Evolutionary conservation across 2,329 filamentous ascomycete genomes (phyloP), one percentile per base, ranked within the genome.

Genomic region (Trichophyton benhamiae): DNA sequence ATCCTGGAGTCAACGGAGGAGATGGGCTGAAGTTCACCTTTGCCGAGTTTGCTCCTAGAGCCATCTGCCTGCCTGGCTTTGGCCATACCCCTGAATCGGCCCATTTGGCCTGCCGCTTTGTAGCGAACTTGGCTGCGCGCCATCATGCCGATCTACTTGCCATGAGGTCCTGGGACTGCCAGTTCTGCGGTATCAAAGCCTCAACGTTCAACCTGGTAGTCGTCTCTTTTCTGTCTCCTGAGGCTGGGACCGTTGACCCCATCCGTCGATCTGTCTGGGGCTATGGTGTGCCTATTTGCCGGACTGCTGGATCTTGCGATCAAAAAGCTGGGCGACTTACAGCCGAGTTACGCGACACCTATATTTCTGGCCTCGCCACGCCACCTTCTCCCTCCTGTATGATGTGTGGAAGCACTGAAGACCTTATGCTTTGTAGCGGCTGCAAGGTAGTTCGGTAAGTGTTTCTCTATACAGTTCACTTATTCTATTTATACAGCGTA

Each of bases 211-310:
- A 55, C 46, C 25, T 53, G 41, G 44, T 52, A 13, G 44, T 46
- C 11, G 42, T 53, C 30, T 55, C 59, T 3, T 60, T 60, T 15
- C 30, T 60, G 7, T 33, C 44, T 22, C 59, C 59, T 41, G 48
- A 52, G 13, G 25, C 53, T 13, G 48, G 48, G 8, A 52, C 59
- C 8, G 25, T 25, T 13, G 27, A 46, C 6, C 44, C 44, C 15
- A 46, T 55, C 44, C 59, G 48, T 22, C 44, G 44, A 11, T 55
- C 44, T 7, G 48, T 60, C 30, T 60, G 59, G 59, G 30, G 48
- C n/a, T 60, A 53, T 22, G 36, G 44, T 55, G 59, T 60, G 42
- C 59, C 59, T 25, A 60, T 60, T 25, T 60, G 59, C 11, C n/a
- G 59, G 4, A 44, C 59, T 3, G 59, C 48, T 7, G 59, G 59